Evolutionary conservation across 1,284 basidiomycete species (phyloP).

Genomic region (Bjerkandera adusta): DNA sequence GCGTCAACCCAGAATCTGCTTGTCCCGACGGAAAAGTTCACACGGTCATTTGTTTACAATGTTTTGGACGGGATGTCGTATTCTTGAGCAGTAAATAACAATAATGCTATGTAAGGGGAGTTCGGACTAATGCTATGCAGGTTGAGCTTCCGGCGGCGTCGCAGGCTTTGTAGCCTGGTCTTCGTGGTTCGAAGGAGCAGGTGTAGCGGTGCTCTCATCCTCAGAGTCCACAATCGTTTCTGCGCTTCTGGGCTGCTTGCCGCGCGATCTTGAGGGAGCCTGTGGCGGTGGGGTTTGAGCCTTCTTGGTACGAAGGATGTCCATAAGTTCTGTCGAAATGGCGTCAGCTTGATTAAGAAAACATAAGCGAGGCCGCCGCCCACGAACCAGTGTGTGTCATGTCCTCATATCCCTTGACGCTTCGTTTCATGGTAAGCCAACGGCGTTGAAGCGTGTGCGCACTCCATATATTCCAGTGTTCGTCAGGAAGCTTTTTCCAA

Average conservation of each 20-base stretch:
- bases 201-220: slow-evolving; percentile 10
- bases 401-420: slow-evolving; percentile 71
- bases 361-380: slow-evolving; percentile 6
- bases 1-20: too few relatives aligned
- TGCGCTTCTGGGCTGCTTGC: slow-evolving; percentile 50
- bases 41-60: too few relatives aligned
- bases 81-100: too few relatives aligned
- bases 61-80: too few relatives aligned
- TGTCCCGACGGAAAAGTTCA: too few relatives aligned
- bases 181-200: not conserved
- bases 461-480: slow-evolving; percentile 82
- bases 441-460: slow-evolving; percentile 72
- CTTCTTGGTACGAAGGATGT: slow-evolving; percentile 72
- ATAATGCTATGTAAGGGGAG: too few relatives aligned
- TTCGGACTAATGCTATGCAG: too few relatives aligned
- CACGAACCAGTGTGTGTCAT: slow-evolving; percentile 71
- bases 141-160: too few relatives aligned
- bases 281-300: slow-evolving; percentile 46
- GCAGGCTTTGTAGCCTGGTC: too few relatives aligned
- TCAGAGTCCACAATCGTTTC: slow-evolving; percentile 43
- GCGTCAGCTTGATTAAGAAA: slow-evolving; percentile 12
- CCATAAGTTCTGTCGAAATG: slow-evolving; percentile 65
- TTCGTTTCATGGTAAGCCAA: slow-evolving; percentile 74
- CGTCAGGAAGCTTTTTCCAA: slow-evolving; percentile 72
- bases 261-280: slow-evolving; percentile 35